Percentiles rank a stretch among this genome's conserved stretches.
Evolutionary conservation across 352 stramenopile species (phyloP).

Genomic region (Globisporangium irregulare): DNA sequence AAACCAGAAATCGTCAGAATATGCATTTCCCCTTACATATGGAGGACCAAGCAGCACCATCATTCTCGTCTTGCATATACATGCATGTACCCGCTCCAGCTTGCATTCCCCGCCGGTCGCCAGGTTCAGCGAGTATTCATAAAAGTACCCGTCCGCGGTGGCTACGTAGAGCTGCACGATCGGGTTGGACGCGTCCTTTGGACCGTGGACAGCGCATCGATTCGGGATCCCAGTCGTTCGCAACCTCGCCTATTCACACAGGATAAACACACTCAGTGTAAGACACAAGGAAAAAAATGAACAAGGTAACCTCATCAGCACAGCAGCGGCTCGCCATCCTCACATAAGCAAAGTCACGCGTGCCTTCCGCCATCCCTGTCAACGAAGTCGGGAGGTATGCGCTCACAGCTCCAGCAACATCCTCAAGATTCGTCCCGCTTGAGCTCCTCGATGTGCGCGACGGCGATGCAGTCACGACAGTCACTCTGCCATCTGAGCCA

Average conservation of each 20-base stretch:
- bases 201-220: conserved; percentile 76
- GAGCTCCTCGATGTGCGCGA: conserved; percentile 30
- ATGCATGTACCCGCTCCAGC: conserved; percentile 57
- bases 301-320: background rate
- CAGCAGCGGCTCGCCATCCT: background rate
- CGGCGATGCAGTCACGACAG: conserved; percentile 8
- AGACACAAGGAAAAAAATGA: background rate
- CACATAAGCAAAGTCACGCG: conserved; percentile 86
- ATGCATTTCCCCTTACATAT: background rate
- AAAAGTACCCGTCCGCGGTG: conserved; percentile 82
- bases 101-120: conserved; percentile 74
- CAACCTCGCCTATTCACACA: conserved; percentile 52
- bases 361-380: conserved; percentile 80
- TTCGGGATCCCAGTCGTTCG: conserved; percentile 69
- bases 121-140: conserved; percentile 84
- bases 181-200: conserved; percentile 44
- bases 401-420: conserved; percentile 64
- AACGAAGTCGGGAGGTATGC: conserved; percentile 75
- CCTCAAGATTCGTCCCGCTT: conserved; percentile 53
- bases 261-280: conserved; percentile 1
- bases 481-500: background rate
- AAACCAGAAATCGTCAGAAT: conserved; percentile 1
- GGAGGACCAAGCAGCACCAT: background rate
- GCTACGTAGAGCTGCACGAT: conserved; percentile 76
- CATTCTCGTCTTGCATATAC: background rate